Evolutionary conservation across 768 basidiomycete species (phyloP), one percentile per base, ranked within the genome.

Genomic region (Psilocybe tampanensis): DNA sequence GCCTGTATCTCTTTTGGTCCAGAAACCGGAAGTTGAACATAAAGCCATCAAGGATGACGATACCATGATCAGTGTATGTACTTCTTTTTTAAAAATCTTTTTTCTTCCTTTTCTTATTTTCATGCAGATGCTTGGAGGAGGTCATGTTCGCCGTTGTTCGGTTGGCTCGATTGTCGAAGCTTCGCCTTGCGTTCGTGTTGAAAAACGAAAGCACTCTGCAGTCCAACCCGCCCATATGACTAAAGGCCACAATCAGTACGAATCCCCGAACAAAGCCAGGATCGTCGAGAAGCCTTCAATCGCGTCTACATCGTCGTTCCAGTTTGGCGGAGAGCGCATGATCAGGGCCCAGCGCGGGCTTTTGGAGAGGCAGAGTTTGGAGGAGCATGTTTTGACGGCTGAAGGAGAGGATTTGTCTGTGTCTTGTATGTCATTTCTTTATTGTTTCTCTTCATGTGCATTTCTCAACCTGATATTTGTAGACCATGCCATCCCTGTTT

Each of bases 51-150:
- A 77, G 60, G 90, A 92, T 23, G 88, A 91, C 56, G 90, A 92
- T 61, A 92, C 92, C 0, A 90, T 92, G 89, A 87, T 92, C 45
- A 83, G 82, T 36, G 89, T 90, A 69, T 66, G 86, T 73, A 19
- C 32, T 44, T 21, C 19, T 44, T 29, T 29, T 9, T 29, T 9
- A 24, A 39, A 2, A 15, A 29, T 8, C n/a, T 70, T 41, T 48
- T 24, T 21, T 45, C 19, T 43, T 17, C 18, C 36, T 23, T 23
- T 42, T 45, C 67, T 42, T 50, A 19, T 52, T 59, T 51, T 56
- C 23, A 9, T 17, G 15, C 17, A 90, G 88, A 92, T 93, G 90
- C 73, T 92, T 32, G 90, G 87, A 47, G 91, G 89, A 52, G 90
- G 88, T 2, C 88, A 84, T 52, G 84, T 89, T 50, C 84, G 86